Evolutionary conservation across 163 green algal species (phyloP).

Genomic region (Volvox carteri): DNA sequence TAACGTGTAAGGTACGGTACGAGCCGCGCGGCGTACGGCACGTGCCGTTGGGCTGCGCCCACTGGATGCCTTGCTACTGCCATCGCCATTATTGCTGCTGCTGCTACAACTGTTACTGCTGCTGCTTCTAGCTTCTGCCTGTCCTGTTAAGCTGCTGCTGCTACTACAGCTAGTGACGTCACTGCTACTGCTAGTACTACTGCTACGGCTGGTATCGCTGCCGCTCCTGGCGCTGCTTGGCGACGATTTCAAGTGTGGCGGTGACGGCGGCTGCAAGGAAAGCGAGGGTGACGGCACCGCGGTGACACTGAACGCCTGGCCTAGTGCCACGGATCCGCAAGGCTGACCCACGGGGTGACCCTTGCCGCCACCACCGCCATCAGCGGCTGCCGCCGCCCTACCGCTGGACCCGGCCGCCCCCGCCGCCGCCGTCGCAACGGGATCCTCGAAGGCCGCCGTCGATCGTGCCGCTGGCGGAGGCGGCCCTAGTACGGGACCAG

Average conservation of each 20-base stretch:
- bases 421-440: neutral
- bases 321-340: neutral
- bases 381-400: neutral
- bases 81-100: neutral
- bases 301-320: neutral
- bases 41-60: constrained; percentile 30
- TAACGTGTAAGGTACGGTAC: constrained; percentile 24
- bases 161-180: neutral
- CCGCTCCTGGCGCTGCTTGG: constrained; percentile 9
- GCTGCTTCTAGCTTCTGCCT: neutral
- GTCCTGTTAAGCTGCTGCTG: neutral
- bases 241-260: neutral
- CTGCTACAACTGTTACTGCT: constrained; percentile 38
- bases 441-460: neutral
- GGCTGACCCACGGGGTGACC: too few species aligned
- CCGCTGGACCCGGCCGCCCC: neutral
- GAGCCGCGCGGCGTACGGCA: constrained; percentile 9
- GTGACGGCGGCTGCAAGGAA: neutral
- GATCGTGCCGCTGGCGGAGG: neutral
- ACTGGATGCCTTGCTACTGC: neutral
- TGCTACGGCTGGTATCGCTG: constrained; percentile 41
- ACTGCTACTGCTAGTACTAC: neutral
- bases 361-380: too few species aligned
- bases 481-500: neutral
- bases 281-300: constrained; percentile 2